Percentiles rank a stretch among this genome's conserved stretches.
Evolutionary conservation across 352 stramenopile species (phyloP).

Genomic region (Blastocystis sp.): DNA sequence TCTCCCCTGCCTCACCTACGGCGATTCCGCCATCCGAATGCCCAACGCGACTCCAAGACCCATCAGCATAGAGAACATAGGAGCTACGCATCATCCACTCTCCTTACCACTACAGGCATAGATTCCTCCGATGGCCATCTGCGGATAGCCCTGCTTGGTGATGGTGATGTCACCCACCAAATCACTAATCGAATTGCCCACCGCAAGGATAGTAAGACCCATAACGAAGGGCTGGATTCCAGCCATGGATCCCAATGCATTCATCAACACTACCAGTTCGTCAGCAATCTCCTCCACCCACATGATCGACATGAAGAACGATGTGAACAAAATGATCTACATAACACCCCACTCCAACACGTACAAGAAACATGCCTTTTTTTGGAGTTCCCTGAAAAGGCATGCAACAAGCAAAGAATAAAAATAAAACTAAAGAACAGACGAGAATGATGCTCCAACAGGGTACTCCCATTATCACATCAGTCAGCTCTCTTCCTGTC

Average conservation of each 20-base stretch:
- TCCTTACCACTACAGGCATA: constrained; percentile 64
- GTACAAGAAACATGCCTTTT: not conserved
- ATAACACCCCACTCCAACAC: not conserved
- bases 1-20: not conserved
- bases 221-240: constrained; percentile 74
- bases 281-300: constrained; percentile 83
- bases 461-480: not conserved
- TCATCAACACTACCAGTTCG: constrained; percentile 76
- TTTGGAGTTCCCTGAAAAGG: not conserved
- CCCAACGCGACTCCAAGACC: constrained; percentile 63
- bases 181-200: constrained; percentile 79
- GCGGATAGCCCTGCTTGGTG: constrained; percentile 72
- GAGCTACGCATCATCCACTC: constrained; percentile 64
- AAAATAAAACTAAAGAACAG: not conserved
- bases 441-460: not conserved
- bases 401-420: constrained; percentile 65
- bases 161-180: constrained; percentile 79
- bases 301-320: constrained; percentile 71
- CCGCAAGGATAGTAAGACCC: constrained; percentile 78
- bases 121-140: constrained; percentile 70
- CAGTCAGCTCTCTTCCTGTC: not conserved
- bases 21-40: constrained; percentile 32
- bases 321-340: not conserved
- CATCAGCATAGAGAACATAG: constrained; percentile 66
- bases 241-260: constrained; percentile 71